phyloP scores from a whole-genome alignment of 129 eudicot species.

The carrot (Daucus carota) region DNA sequence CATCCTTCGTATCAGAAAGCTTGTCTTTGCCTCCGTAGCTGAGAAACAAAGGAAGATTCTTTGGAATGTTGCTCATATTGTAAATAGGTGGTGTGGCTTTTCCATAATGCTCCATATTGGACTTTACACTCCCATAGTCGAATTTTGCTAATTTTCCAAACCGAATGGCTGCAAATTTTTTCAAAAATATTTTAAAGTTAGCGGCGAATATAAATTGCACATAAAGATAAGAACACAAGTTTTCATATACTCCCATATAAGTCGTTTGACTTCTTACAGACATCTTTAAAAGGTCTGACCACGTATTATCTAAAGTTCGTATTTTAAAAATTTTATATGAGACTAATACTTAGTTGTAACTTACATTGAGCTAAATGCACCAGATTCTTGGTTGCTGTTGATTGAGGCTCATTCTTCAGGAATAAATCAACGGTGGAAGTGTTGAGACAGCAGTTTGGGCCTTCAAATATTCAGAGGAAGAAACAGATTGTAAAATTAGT shows the following conservation, averaged over 20 bases:
- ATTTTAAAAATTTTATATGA: neutral
- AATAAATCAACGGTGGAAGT: slow-evolving; percentile 55
- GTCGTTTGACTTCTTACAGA: too few species aligned
- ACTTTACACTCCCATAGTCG: slow-evolving; percentile 19
- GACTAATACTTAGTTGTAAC: slow-evolving; percentile 9
- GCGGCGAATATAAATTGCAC: neutral
- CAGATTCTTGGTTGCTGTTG: slow-evolving; percentile 77
- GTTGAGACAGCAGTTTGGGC: slow-evolving; percentile 79
- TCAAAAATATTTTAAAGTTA: too few species aligned
- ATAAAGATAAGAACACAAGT: neutral
- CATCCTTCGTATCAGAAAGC: slow-evolving; percentile 38
- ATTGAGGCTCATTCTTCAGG: slow-evolving; percentile 73
- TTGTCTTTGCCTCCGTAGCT: slow-evolving; percentile 48
- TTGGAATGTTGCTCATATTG: slow-evolving; percentile 32
- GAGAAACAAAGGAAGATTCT: slow-evolving; percentile 34
- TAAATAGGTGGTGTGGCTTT: slow-evolving; percentile 28
- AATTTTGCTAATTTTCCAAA: slow-evolving; percentile 33
- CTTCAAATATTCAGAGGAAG: slow-evolving; percentile 19
- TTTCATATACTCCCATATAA: too few species aligned
- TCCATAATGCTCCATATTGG: slow-evolving; percentile 34
- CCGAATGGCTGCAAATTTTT: slow-evolving; percentile 24
- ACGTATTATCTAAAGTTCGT: too few species aligned
- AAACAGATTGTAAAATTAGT: neutral
- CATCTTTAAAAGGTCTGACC: too few species aligned
- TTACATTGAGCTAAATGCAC: slow-evolving; percentile 91